These are phyloP conservation scores for Chalaropsis ovoidea DNA, from an alignment of 2,329 filamentous ascomycete species.

Conservation along the genomic window DNA sequence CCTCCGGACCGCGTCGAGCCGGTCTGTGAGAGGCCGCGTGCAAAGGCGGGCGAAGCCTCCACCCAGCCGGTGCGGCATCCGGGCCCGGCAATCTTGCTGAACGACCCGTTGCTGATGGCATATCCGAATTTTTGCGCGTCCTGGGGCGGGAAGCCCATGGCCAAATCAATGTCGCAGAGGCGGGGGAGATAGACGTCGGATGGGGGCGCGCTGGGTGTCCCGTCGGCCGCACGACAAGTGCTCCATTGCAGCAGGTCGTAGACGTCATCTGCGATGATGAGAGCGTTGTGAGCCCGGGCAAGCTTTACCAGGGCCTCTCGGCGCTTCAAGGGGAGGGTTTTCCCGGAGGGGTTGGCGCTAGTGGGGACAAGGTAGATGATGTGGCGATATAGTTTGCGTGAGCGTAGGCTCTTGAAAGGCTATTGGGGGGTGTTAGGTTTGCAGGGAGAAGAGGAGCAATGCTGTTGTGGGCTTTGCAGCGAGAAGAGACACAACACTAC, in stretches of 20 bases:
- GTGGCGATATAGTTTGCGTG: conserved; percentile 72
- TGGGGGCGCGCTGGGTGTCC: conserved; percentile 24
- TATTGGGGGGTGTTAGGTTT: conserved; percentile 25
- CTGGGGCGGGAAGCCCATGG: conserved; percentile 45
- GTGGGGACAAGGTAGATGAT: conserved; percentile 83
- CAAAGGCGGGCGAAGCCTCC: conserved; percentile 54
- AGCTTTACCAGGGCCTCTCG: conserved; percentile 62
- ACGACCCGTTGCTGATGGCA: conserved; percentile 74
- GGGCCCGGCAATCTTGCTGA: conserved; percentile 77
- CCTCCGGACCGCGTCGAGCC: conserved; percentile 49
- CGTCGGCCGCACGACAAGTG: conserved; percentile 27
- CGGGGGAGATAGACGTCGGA: conserved; percentile 53
- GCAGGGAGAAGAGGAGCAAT: neutral
- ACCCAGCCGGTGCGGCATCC: conserved; percentile 83
- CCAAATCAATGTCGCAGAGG: conserved; percentile 66
- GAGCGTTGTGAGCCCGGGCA: conserved; percentile 66
- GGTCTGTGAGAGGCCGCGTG: conserved; percentile 43
- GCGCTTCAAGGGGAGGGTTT: conserved; percentile 62
- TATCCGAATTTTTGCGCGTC: conserved; percentile 57
- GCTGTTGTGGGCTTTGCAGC: neutral
- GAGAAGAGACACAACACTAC: neutral
- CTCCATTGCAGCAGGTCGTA: conserved; percentile 89
- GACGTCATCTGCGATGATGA: conserved; percentile 84
- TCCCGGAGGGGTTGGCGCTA: conserved; percentile 78
- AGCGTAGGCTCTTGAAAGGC: conserved; percentile 46